phyloP scores from a whole-genome alignment of 2,329 filamentous ascomycete genomes.

The Coniochaeta sp. region DNA sequence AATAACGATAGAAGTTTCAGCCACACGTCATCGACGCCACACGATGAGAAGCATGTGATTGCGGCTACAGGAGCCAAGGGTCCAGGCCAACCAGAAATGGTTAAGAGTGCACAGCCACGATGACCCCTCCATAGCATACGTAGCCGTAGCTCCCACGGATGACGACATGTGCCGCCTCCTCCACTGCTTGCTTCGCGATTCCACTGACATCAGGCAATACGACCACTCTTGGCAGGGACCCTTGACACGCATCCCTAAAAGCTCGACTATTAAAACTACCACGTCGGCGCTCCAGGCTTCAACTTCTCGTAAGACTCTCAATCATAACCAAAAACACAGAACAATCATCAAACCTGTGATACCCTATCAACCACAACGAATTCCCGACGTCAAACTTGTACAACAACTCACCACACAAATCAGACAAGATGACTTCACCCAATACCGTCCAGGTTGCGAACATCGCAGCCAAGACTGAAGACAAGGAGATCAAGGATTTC shows the following conservation, averaged over 20 bases:
- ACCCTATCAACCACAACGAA: background rate
- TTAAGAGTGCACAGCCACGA: background rate
- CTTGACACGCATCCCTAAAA: background rate
- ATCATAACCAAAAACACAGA: background rate
- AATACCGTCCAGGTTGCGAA: slow-evolving; percentile 81
- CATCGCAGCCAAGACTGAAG: slow-evolving; percentile 73
- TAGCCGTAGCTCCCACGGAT: background rate
- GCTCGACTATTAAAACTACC: slow-evolving; percentile 1
- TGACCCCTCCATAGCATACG: background rate
- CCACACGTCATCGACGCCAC: background rate
- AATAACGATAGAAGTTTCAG: background rate
- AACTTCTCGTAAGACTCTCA: background rate
- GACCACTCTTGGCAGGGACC: background rate
- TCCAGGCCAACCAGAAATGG: background rate
- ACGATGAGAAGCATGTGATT: background rate
- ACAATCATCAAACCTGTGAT: background rate
- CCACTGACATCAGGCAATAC: slow-evolving; percentile 1
- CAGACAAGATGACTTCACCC: background rate
- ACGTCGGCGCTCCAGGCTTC: background rate
- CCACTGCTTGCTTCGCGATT: background rate
- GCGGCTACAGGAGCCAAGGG: background rate
- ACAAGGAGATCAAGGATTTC: slow-evolving; percentile 92
- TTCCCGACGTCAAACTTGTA: too few species aligned
- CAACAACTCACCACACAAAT: background rate
- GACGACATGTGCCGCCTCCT: background rate